phyloP scores from a whole-genome alignment of 106 monocot species.

The Dendrobium huoshanense region DNA sequence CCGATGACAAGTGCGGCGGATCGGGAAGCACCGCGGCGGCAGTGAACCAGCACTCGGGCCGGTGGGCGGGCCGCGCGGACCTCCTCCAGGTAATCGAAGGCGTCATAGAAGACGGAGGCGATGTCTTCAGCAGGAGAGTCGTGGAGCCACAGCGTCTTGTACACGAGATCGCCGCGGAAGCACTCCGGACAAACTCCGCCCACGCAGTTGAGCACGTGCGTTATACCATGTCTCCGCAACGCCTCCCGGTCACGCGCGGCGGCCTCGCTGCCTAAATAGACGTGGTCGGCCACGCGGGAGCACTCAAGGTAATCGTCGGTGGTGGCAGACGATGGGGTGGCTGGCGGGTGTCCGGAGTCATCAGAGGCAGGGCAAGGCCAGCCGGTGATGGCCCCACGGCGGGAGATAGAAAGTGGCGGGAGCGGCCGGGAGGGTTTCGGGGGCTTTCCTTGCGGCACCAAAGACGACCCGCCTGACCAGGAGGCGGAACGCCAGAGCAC shows the following conservation, averaged over 20 bases:
- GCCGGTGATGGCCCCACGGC: conserved; percentile 4
- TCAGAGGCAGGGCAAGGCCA: conserved; percentile 38
- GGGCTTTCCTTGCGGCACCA: conserved; percentile 10
- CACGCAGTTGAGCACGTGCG: conserved; percentile 79
- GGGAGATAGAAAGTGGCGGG: conserved; percentile 18
- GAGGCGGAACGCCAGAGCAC: conserved; percentile 48
- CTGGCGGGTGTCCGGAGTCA: conserved; percentile 16
- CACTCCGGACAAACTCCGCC: conserved; percentile 51
- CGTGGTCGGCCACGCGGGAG: conserved; percentile 61
- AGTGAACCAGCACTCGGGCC: conserved; percentile 65
- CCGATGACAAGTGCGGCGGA: conserved; percentile 70
- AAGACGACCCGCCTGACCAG: conserved; percentile 32
- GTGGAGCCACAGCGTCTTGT: conserved; percentile 66
- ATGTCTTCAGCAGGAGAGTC: conserved; percentile 79
- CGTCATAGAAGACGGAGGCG: conserved; percentile 60
- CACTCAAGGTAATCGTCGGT: conserved; percentile 31
- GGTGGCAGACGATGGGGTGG: conserved; percentile 15
- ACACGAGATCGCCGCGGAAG: conserved; percentile 45
- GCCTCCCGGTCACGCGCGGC: conserved; percentile 47
- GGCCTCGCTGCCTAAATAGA: conserved; percentile 61
- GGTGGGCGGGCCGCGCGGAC: conserved; percentile 16
- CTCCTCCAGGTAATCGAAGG: conserved; percentile 72
- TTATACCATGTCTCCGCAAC: conserved; percentile 62
- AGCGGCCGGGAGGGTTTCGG: conserved; percentile 25
- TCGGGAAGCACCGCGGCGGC: conserved; percentile 57